Evolutionary conservation across 345 rosid genomes (phyloP), one percentile per base, ranked within the genome.

Genomic region (Eutrema yunnanense): DNA sequence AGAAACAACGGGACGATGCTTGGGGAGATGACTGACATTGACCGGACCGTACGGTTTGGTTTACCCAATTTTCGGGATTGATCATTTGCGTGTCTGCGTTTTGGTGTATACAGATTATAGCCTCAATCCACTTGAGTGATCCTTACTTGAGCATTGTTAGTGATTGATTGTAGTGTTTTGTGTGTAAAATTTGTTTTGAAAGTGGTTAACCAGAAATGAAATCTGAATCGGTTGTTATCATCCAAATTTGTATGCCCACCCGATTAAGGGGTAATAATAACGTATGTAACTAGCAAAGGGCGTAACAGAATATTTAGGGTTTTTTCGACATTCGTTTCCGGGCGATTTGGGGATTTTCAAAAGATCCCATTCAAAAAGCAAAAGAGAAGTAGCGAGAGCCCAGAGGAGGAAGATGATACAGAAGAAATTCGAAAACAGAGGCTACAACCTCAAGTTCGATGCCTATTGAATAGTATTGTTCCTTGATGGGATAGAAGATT

Each of bases 1-100:
- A 91, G 72, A 89, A 87, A 64, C 72, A 89, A 84, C 84, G 75
- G 53, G 95, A 87, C 19, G 96, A 89, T 82, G 97, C 96, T 50
- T 89, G 99, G 99, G 99, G 99, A 36, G 78, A 73, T 27, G 96
- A 89, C 51, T 80, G 68, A 78, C 68, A 19, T 36, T 64, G 13
- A 34, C 61, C 38, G 3, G 6, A 19, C 30, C 44, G n/a, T 33
- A 30, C 10, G 3, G 60, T 66, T 59, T 10, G 14, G 14, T 34
- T 37, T 53, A 19, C 50, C 5, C 49, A 61, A 12, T 51, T 44
- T 61, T 29, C 42, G 12, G 58, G 60, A 8, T 36, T 47, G 16
- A 1, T 61, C 4, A 33, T 16, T 68, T 13, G 51, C 34, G 73
- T 62, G 19, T 11, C 19, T 52, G 69, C 54, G 57, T 50, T 33